Evolutionary conservation across 768 basidiomycete species (phyloP).

Genomic region (Cystobasidium onofrii): DNA sequence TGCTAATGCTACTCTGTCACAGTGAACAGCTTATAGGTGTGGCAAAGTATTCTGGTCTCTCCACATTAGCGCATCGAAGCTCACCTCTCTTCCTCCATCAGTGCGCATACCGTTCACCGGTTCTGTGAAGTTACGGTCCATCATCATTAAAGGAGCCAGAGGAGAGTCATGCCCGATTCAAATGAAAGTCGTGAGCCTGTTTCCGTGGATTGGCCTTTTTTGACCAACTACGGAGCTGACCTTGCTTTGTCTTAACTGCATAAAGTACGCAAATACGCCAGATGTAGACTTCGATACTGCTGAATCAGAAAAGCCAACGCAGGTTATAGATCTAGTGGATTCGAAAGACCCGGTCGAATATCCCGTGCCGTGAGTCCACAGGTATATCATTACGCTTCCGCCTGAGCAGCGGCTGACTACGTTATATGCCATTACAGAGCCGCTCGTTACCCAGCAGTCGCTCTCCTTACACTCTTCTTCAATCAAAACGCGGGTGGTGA

Average conservation of each 20-base stretch:
- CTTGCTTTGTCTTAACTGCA: too few relatives aligned
- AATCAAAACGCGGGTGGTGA: conserved; percentile 48
- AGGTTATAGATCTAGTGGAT: conserved; percentile 42
- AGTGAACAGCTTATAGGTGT: conserved; percentile 30
- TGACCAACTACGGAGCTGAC: too few relatives aligned
- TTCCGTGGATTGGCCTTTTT: too few relatives aligned
- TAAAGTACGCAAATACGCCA: conserved; percentile 29
- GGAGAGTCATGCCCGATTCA: conserved; percentile 21
- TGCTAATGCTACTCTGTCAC: too few relatives aligned
- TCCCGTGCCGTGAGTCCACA: conserved; percentile 40
- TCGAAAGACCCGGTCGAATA: conserved; percentile 45
- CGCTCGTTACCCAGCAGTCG: conserved; percentile 45
- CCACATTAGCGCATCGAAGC: background rate
- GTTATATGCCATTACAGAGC: conserved; percentile 41
- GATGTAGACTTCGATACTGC: conserved; percentile 43
- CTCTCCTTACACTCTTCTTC: conserved; percentile 46
- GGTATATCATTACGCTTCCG: too few relatives aligned
- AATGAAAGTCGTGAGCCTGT: conserved; percentile 26
- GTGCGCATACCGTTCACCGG: conserved; percentile 31
- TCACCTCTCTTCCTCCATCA: background rate
- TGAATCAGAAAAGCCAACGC: conserved; percentile 32
- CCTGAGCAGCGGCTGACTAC: too few relatives aligned
- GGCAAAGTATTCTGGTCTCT: background rate
- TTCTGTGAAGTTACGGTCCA: conserved; percentile 44
- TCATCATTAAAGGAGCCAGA: conserved; percentile 46